These are phyloP conservation scores for Leccinum rimulosum DNA, from an alignment of 768 basidiomycete genomes.

Conservation along the genomic window DNA sequence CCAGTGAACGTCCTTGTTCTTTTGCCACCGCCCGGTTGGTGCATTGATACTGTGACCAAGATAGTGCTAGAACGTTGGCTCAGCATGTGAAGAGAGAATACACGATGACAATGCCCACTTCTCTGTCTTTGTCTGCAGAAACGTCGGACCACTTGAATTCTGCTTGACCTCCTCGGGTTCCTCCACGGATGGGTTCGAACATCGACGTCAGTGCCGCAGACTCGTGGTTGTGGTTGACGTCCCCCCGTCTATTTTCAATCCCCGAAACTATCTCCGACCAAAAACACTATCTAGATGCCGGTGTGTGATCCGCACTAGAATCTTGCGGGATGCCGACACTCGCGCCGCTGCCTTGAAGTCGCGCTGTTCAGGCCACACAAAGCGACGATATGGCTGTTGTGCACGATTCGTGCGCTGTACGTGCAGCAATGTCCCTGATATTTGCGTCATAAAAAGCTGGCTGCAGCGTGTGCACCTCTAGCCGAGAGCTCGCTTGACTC, in stretches of 20 bases:
- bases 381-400: slow-evolving; percentile 1
- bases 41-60: slow-evolving; percentile 94
- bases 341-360: not conserved
- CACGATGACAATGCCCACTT: slow-evolving; percentile 45
- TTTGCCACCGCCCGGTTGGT: slow-evolving; percentile 95
- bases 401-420: slow-evolving; percentile 2
- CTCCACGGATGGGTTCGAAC: slow-evolving; percentile 85
- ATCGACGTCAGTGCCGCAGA: slow-evolving; percentile 23
- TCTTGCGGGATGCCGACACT: slow-evolving; percentile 20
- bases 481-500: not conserved
- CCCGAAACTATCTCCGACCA: slow-evolving; percentile 22
- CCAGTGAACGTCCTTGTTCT: slow-evolving; percentile 97
- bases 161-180: slow-evolving; percentile 88
- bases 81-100: not conserved
- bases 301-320: slow-evolving; percentile 16
- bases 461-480: slow-evolving; percentile 1
- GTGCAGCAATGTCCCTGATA: not conserved
- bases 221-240: not conserved
- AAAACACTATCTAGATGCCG: slow-evolving; percentile 18
- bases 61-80: slow-evolving; percentile 63
- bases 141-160: slow-evolving; percentile 93
- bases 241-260: slow-evolving; percentile 3
- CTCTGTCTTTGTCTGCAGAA: slow-evolving; percentile 89
- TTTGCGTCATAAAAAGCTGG: not conserved
- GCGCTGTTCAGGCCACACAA: not conserved